phyloP scores from a whole-genome alignment of 2,329 filamentous ascomycete species.

The Teratosphaeria pseudoeucalypti region DNA sequence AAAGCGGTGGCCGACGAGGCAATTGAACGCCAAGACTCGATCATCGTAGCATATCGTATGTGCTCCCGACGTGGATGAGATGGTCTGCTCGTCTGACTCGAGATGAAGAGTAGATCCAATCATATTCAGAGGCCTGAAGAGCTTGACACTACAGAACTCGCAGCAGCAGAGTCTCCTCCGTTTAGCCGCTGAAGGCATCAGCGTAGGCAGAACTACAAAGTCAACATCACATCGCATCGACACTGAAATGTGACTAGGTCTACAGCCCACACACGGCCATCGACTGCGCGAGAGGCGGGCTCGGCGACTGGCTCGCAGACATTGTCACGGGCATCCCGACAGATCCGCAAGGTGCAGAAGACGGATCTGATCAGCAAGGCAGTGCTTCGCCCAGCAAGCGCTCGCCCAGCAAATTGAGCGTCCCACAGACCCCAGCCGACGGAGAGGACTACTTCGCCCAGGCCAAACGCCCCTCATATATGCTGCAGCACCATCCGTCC shows the following conservation, averaged over 20 bases:
- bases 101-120: constrained; percentile 62
- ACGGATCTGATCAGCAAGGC: not conserved
- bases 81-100: constrained; percentile 13
- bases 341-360: constrained; percentile 7
- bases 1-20: constrained; percentile 83
- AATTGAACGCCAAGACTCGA: constrained; percentile 61
- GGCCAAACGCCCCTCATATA: constrained; percentile 30
- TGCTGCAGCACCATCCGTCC: constrained; percentile 40
- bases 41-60: constrained; percentile 83
- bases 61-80: constrained; percentile 2
- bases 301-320: constrained; percentile 91
- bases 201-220: constrained; percentile 34
- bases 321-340: constrained; percentile 55
- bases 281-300: constrained; percentile 71
- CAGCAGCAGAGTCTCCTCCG: constrained; percentile 79
- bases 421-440: constrained; percentile 10
- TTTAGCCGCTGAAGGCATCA: constrained; percentile 76
- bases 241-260: constrained; percentile 34
- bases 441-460: constrained; percentile 21
- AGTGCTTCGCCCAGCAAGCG: constrained; percentile 1
- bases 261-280: constrained; percentile 95
- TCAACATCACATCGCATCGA: not conserved
- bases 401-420: constrained; percentile 1
- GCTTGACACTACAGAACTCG: constrained; percentile 69
- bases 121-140: constrained; percentile 88